These are phyloP conservation scores for Cercospora janseana DNA, from an alignment of 2,329 filamentous ascomycete species.

Conservation along the genomic window DNA sequence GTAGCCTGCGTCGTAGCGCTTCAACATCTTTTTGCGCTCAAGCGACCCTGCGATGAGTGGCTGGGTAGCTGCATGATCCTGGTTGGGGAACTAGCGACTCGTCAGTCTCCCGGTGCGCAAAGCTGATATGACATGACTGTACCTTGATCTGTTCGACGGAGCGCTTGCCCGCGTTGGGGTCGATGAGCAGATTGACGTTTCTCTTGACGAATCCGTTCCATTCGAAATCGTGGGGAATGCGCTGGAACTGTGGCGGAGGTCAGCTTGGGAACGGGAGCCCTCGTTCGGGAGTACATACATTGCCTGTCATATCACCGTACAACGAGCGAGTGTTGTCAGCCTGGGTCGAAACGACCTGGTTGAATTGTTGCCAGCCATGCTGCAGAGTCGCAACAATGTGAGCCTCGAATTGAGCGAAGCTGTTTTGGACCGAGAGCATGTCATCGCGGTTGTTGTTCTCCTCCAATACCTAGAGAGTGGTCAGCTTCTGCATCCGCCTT, in stretches of 20 bases:
- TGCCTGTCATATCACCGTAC: conserved; percentile 78
- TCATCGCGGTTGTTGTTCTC: conserved; percentile 97
- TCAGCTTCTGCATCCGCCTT: background rate
- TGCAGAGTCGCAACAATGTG: conserved; percentile 83
- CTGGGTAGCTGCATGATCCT: conserved; percentile 75
- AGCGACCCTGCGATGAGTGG: conserved; percentile 83
- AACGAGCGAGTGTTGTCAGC: conserved; percentile 76
- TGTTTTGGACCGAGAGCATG: conserved; percentile 84
- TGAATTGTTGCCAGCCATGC: conserved; percentile 77
- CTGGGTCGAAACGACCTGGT: conserved; percentile 75
- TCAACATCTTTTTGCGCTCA: conserved; percentile 86
- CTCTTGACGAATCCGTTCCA: conserved; percentile 82
- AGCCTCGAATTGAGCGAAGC: conserved; percentile 81
- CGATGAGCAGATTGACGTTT: conserved; percentile 69
- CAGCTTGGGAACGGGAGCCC: background rate
- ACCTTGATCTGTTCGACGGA: conserved; percentile 65
- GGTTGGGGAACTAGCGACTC: conserved; percentile 69
- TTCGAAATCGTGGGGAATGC: conserved; percentile 80
- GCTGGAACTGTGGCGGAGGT: conserved; percentile 56
- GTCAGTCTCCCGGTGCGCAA: background rate
- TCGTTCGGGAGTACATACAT: conserved; percentile 30
- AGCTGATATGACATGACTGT: background rate
- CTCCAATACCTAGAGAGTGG: conserved; percentile 60
- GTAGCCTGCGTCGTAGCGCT: conserved; percentile 75
- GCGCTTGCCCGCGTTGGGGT: conserved; percentile 72